Conservation (phyloP, 257 asterid genomes). For the Nicotiana sylvestris region DNA sequence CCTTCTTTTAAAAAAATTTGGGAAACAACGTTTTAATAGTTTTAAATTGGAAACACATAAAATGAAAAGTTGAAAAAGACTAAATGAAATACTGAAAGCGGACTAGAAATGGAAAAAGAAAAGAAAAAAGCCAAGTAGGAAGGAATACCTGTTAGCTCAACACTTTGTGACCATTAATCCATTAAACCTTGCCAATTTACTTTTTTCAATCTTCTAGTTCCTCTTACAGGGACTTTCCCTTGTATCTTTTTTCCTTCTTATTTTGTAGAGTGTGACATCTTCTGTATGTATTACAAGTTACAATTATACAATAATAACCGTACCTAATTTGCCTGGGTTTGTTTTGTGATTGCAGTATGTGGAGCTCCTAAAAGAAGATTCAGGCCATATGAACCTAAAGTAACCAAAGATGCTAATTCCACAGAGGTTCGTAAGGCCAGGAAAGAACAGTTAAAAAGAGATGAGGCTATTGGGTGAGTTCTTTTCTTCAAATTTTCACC, state of each 20-base stretch:
- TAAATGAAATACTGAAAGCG: neutral
- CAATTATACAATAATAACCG: too few species aligned
- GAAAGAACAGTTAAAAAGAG: slow-evolving; percentile 66
- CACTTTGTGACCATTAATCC: neutral
- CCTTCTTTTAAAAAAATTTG: neutral
- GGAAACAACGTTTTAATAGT: neutral
- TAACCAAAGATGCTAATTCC: slow-evolving; percentile 61
- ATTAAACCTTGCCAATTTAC: too few species aligned
- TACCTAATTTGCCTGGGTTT: too few species aligned
- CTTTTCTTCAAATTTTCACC: neutral
- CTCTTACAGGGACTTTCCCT: neutral
- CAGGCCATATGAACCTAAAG: slow-evolving; percentile 57
- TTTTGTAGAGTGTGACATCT: neutral
- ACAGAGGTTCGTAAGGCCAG: slow-evolving; percentile 71
- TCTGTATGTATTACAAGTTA: neutral
- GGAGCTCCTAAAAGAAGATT: slow-evolving; percentile 97
- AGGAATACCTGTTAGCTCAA: neutral
- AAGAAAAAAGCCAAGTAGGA: neutral
- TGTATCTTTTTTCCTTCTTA: neutral
- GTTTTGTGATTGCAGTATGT: slow-evolving; percentile 50
- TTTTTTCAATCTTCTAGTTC: neutral
- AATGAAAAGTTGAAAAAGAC: neutral
- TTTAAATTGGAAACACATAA: neutral
- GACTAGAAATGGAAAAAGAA: neutral
- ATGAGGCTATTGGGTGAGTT: slow-evolving; percentile 71